Evolutionary conservation across 106 monocot genomes (phyloP).

Genomic region (Iris macrosiphon): DNA sequence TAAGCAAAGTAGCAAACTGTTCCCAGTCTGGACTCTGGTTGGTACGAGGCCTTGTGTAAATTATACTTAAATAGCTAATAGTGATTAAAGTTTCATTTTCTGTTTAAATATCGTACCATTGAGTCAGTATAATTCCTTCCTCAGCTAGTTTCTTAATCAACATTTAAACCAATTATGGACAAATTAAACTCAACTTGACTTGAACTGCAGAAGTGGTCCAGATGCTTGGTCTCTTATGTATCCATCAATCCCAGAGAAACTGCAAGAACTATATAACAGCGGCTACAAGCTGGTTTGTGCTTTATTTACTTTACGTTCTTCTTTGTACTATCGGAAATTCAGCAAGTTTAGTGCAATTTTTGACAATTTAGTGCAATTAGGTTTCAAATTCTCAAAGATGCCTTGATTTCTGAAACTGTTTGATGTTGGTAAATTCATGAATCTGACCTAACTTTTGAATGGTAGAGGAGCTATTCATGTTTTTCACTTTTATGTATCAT

Average conservation of each 20-base stretch:
- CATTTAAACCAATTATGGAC: background rate
- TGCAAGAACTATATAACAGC: conserved; percentile 43
- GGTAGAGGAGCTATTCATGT: background rate
- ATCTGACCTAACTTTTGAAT: background rate
- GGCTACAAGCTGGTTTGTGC: conserved; percentile 88
- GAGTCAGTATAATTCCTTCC: too few relatives aligned
- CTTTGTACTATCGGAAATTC: background rate
- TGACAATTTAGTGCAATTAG: background rate
- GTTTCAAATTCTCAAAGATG: background rate
- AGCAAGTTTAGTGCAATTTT: background rate
- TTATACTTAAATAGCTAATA: too few relatives aligned
- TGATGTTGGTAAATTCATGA: background rate
- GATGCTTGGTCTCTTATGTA: conserved; percentile 86
- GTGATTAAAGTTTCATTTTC: too few relatives aligned
- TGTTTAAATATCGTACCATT: too few relatives aligned
- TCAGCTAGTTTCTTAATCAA: too few relatives aligned
- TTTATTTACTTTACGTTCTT: background rate
- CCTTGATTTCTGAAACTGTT: background rate
- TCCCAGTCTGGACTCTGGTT: too few relatives aligned
- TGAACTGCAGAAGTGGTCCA: conserved; percentile 62
- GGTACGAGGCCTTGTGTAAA: too few relatives aligned
- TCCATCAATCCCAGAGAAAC: conserved; percentile 71
- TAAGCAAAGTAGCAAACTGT: too few relatives aligned
- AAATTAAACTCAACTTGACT: background rate
- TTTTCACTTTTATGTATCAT: conserved; percentile 1